Percentiles rank a stretch among this genome's conserved stretches.
These are phyloP conservation scores for Ustilago loliicola DNA, from an alignment of 1,284 basidiomycete species.

Conservation along the genomic window DNA sequence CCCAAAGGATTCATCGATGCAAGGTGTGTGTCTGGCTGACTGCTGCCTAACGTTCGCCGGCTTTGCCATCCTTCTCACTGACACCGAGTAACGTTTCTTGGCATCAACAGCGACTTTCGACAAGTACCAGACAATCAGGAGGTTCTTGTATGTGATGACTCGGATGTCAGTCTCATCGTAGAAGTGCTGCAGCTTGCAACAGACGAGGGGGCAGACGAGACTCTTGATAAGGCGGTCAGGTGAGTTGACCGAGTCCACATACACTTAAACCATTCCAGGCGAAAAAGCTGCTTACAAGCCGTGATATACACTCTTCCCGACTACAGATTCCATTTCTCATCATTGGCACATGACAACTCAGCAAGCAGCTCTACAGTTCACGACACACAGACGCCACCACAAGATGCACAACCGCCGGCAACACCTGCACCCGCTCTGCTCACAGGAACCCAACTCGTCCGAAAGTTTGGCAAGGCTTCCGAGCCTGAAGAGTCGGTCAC, in stretches of 20 bases:
- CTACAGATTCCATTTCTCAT: slow-evolving; percentile 87
- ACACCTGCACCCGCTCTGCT: slow-evolving; percentile 54
- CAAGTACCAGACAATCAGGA: slow-evolving; percentile 98
- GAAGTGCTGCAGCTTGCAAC: slow-evolving; percentile 86
- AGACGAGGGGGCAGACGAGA: slow-evolving; percentile 74
- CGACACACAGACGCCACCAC: slow-evolving; percentile 68
- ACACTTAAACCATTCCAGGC: no score
- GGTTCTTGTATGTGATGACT: slow-evolving; percentile 83
- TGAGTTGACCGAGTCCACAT: slow-evolving; percentile 29
- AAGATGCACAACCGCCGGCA: slow-evolving; percentile 11
- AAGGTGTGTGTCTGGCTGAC: slow-evolving; percentile 76
- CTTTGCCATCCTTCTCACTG: background rate
- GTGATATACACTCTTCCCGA: background rate
- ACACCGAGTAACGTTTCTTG: background rate
- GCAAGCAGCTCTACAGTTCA: slow-evolving; percentile 76
- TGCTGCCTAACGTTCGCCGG: background rate
- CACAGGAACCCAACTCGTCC: slow-evolving; percentile 58
- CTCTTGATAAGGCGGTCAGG: slow-evolving; percentile 65
- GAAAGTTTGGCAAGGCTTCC: slow-evolving; percentile 62
- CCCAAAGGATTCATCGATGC: slow-evolving; percentile 81
- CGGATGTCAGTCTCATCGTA: slow-evolving; percentile 82
- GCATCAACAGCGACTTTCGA: slow-evolving; percentile 79
- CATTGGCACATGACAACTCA: slow-evolving; percentile 91
- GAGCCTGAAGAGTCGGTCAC: slow-evolving; percentile 54
- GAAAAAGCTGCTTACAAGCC: background rate